Conservation (phyloP, 2,329 filamentous ascomycete genomes). For the Pseudocercospora fijiensis region DNA sequence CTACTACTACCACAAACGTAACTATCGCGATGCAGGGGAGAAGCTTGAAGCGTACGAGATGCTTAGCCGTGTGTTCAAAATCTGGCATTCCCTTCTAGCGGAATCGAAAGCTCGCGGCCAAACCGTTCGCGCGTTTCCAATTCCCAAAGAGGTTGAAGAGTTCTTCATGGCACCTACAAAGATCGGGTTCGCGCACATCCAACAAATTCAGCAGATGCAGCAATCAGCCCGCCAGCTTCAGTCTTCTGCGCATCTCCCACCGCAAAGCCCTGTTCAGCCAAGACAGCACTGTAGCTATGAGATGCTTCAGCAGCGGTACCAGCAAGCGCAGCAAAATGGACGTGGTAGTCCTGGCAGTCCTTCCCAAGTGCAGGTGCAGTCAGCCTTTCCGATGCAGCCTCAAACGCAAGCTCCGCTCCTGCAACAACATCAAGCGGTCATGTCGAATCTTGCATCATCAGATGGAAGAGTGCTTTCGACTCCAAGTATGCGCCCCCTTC, state of each 20-base stretch:
- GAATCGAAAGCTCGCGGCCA: neutral
- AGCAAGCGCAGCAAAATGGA: slow-evolving; percentile 10
- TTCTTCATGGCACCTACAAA: slow-evolving; percentile 14
- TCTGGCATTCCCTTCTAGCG: slow-evolving; percentile 10
- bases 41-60: slow-evolving; percentile 18
- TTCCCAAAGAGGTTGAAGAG: slow-evolving; percentile 8
- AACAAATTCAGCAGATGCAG: slow-evolving; percentile 16
- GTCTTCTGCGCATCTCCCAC: neutral
- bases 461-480: neutral
- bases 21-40: slow-evolving; percentile 17
- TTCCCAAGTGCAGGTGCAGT: neutral
- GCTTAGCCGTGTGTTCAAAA: slow-evolving; percentile 16
- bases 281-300: neutral
- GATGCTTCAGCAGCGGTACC: slow-evolving; percentile 2
- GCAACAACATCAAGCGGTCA: slow-evolving; percentile 6
- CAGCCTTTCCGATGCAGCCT: neutral
- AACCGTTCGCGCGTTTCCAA: neutral
- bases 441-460: neutral
- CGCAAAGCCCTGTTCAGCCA: neutral
- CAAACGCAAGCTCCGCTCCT: neutral
- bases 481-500: neutral
- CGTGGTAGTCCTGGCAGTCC: neutral
- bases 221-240: slow-evolving; percentile 11
- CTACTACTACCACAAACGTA: slow-evolving; percentile 16
- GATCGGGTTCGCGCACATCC: slow-evolving; percentile 10